Conservation (phyloP, 371 early-diverging fungal genomes). For the Apophysomyces elegans region DNA sequence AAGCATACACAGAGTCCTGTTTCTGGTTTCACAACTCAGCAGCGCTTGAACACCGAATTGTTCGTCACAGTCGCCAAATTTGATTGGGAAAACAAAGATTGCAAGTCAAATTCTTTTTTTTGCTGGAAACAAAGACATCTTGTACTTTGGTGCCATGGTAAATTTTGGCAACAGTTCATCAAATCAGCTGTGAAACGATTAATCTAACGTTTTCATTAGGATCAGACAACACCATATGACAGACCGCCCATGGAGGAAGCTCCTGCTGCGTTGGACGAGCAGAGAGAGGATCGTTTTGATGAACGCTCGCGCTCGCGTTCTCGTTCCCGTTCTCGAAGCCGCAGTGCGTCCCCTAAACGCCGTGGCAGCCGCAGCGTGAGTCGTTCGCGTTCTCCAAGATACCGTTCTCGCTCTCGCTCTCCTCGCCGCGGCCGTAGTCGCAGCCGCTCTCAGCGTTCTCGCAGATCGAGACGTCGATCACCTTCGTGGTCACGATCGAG, state of each 20-base stretch:
- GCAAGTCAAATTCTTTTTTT: background rate
- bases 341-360: slow-evolving; percentile 11
- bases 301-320: slow-evolving; percentile 15
- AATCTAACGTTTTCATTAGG: background rate
- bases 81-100: too few relatives aligned
- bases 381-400: slow-evolving; percentile 31
- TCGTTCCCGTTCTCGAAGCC: slow-evolving; percentile 14
- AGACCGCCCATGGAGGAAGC: slow-evolving; percentile 6
- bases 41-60: too few relatives aligned
- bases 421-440: slow-evolving; percentile 21
- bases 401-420: slow-evolving; percentile 22
- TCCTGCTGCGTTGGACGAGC: slow-evolving; percentile 4
- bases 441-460: slow-evolving; percentile 19
- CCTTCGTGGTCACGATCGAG: slow-evolving; percentile 41
- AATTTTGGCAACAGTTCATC: background rate
- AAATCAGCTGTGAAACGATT: background rate
- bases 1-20: too few relatives aligned
- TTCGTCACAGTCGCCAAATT: too few relatives aligned
- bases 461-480: slow-evolving; percentile 30
- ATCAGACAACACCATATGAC: slow-evolving; percentile 8
- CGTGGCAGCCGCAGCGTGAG: slow-evolving; percentile 6
- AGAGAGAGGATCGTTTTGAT: slow-evolving; percentile 6
- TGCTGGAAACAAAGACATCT: slow-evolving; percentile 12
- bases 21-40: too few relatives aligned
- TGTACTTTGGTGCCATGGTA: slow-evolving; percentile 11